These are phyloP conservation scores for Neurospora tetrasperma DNA, from an alignment of 495 filamentous ascomycete species.

Conservation along the genomic window DNA sequence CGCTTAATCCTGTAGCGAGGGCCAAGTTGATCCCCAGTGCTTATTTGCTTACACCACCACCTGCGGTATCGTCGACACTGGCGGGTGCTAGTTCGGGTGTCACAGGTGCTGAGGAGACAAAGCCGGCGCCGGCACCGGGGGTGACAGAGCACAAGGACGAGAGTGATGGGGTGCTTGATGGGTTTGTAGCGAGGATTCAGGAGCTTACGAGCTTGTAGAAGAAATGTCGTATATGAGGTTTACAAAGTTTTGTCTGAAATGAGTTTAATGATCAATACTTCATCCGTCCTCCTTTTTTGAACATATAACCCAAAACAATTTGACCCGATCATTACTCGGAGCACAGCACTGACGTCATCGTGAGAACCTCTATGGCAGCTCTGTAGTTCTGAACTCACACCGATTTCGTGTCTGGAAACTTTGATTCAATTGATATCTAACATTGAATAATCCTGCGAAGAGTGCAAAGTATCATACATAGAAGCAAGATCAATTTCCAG, in stretches of 20 bases:
- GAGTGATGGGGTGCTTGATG: conserved; percentile 13
- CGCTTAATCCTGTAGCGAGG: conserved; percentile 69
- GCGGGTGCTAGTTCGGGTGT: conserved; percentile 10
- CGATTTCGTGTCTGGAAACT: too few relatives aligned
- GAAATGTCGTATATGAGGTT: not conserved
- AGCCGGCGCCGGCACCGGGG: conserved; percentile 4
- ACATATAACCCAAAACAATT: not conserved
- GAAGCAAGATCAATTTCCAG: not conserved
- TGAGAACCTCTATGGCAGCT: not conserved
- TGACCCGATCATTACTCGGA: not conserved
- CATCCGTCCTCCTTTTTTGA: not conserved
- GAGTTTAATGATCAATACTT: not conserved
- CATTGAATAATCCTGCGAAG: not conserved
- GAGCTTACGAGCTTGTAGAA: conserved; percentile 4
- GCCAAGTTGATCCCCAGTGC: conserved; percentile 59
- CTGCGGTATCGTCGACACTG: conserved; percentile 44
- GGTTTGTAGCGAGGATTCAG: conserved; percentile 12
- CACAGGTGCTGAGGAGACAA: conserved; percentile 5
- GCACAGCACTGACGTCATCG: not conserved
- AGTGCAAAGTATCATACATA: not conserved
- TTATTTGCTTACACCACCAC: conserved; percentile 62
- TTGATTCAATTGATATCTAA: too few relatives aligned
- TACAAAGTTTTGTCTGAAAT: not conserved
- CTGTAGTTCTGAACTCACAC: not conserved
- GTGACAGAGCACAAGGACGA: conserved; percentile 8